Conservation (phyloP, 352 stramenopile genomes). For the Blastocystis sp. region DNA sequence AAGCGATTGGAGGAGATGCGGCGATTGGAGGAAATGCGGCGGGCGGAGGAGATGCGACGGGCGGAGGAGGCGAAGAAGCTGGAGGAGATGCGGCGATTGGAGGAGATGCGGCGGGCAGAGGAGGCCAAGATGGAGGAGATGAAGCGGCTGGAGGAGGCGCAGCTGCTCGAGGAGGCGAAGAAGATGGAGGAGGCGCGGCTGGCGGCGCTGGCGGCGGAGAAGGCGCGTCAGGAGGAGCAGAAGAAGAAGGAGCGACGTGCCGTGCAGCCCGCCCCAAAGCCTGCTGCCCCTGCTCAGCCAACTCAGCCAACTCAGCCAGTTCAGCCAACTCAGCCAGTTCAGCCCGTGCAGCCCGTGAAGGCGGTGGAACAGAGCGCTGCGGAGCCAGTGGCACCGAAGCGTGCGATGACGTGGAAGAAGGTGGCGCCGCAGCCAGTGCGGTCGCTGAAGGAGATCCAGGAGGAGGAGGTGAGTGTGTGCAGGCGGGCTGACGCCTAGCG, state of each 20-base stretch:
- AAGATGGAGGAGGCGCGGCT: background rate
- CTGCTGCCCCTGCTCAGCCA: no score
- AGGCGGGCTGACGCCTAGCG: background rate
- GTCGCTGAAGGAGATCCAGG: constrained; percentile 52
- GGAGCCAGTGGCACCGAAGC: background rate
- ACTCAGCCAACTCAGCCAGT: no score
- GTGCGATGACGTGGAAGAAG: background rate
- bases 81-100: background rate
- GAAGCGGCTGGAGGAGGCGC: background rate
- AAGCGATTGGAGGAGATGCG: background rate
- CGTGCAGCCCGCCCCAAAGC: background rate
- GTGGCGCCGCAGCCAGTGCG: background rate
- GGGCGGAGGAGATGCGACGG: background rate
- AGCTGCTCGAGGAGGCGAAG: background rate
- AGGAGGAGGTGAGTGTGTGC: background rate
- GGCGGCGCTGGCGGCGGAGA: background rate
- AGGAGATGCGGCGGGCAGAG: background rate
- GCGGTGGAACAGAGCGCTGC: no score
- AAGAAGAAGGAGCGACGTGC: background rate
- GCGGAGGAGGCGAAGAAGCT: background rate
- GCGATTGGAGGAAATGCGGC: background rate
- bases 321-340: no score
- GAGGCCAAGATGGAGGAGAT: background rate
- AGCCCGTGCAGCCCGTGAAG: no score
- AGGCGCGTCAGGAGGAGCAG: background rate